phyloP scores from a whole-genome alignment of 352 stramenopile species.

The Pythium scleroteichum region DNA sequence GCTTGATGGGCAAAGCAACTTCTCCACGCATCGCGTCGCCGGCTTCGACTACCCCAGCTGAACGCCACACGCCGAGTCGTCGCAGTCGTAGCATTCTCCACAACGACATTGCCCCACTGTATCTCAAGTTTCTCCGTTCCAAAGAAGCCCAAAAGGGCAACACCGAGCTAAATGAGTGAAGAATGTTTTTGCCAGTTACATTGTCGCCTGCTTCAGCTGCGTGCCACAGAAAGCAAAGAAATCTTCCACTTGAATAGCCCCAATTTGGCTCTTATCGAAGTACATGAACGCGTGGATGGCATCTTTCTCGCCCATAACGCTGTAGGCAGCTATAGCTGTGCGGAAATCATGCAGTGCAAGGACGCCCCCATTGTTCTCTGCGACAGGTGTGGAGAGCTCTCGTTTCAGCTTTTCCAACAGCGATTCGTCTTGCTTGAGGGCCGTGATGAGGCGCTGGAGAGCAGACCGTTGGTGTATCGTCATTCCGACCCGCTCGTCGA shows the following conservation, averaged over 20 bases:
- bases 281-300: slow-evolving; percentile 81
- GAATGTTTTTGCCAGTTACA: background rate
- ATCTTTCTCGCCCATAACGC: slow-evolving; percentile 40
- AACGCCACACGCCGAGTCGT: background rate
- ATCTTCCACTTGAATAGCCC: slow-evolving; percentile 42
- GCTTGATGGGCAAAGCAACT: slow-evolving; percentile 1
- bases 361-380: slow-evolving; percentile 22
- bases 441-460: slow-evolving; percentile 41
- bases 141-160: slow-evolving; percentile 52
- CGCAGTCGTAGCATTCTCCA: slow-evolving; percentile 55
- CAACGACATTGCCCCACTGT: slow-evolving; percentile 71
- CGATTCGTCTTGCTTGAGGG: slow-evolving; percentile 25
- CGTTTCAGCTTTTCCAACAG: slow-evolving; percentile 5
- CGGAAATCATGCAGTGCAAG: slow-evolving; percentile 59
- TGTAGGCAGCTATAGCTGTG: slow-evolving; percentile 21
- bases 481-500: slow-evolving; percentile 56
- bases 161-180: slow-evolving; percentile 39
- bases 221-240: slow-evolving; percentile 44
- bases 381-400: slow-evolving; percentile 6
- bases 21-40: slow-evolving; percentile 12
- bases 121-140: slow-evolving; percentile 73
- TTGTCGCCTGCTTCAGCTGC: slow-evolving; percentile 7
- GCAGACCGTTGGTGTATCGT: slow-evolving; percentile 65
- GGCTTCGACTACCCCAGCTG: background rate
- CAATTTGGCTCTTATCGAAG: slow-evolving; percentile 68